These are phyloP conservation scores for Ophiostoma angusticollis DNA, from an alignment of 2,329 filamentous ascomycete genomes.

Conservation along the genomic window DNA sequence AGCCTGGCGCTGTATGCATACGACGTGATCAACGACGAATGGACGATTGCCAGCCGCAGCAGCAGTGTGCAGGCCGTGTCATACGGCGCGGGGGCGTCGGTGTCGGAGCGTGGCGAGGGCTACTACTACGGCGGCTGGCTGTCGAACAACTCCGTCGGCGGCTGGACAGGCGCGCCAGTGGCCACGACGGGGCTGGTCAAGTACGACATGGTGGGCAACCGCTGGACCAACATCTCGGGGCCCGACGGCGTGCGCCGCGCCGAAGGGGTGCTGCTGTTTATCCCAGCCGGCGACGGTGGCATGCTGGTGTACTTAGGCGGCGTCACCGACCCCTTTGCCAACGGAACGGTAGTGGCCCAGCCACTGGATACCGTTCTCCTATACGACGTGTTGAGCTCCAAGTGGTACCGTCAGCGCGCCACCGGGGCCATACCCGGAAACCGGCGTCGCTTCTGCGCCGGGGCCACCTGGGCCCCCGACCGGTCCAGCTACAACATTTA, in stretches of 20 bases:
- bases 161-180: constrained; percentile 35
- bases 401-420: constrained; percentile 48
- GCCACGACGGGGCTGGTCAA: constrained; percentile 40
- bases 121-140: constrained; percentile 53
- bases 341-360: constrained; percentile 33
- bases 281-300: constrained; percentile 46
- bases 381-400: constrained; percentile 45
- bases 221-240: constrained; percentile 39
- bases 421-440: constrained; percentile 37
- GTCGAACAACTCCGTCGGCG: constrained; percentile 37
- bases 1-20: constrained; percentile 40
- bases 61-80: constrained; percentile 32
- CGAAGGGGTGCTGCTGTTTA: constrained; percentile 46
- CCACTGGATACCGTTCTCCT: constrained; percentile 40
- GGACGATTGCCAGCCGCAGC: constrained; percentile 32
- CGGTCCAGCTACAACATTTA: constrained; percentile 55
- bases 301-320: constrained; percentile 52
- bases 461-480: constrained; percentile 45
- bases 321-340: constrained; percentile 32
- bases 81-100: constrained; percentile 43
- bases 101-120: constrained; percentile 40
- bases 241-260: constrained; percentile 41
- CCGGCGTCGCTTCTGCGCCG: constrained; percentile 48
- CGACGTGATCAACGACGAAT: constrained; percentile 42
- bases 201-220: constrained; percentile 41